phyloP scores from a whole-genome alignment of 2,329 filamentous ascomycete species.

The Cryphonectria nitschkei region DNA sequence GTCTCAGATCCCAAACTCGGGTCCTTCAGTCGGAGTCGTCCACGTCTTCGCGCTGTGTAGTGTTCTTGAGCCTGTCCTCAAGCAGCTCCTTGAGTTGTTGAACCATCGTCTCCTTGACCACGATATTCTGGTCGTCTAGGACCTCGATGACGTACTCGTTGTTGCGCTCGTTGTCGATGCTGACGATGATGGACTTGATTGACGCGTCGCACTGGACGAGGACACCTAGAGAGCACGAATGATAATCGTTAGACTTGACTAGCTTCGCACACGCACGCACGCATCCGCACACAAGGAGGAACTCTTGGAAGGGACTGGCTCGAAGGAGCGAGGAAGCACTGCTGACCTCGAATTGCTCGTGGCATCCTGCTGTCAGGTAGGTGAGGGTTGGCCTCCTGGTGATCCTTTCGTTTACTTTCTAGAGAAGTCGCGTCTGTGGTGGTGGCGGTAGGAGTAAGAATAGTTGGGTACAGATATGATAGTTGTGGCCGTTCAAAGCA shows the following conservation, averaged over 20 bases:
- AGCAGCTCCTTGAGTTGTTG: conserved; percentile 68
- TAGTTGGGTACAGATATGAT: background rate
- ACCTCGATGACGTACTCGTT: conserved; percentile 81
- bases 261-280: background rate
- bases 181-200: conserved; percentile 83
- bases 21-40: conserved; percentile 57
- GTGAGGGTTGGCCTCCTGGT: background rate
- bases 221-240: conserved; percentile 55
- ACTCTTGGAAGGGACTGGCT: background rate
- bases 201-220: conserved; percentile 84
- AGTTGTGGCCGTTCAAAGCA: background rate
- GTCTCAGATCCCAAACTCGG: conserved; percentile 18
- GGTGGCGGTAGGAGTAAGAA: background rate
- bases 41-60: conserved; percentile 47
- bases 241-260: conserved; percentile 15
- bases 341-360: conserved; percentile 58
- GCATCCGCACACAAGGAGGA: background rate
- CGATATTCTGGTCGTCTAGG: conserved; percentile 74
- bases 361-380: conserved; percentile 49
- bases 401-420: background rate
- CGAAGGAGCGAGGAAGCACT: background rate
- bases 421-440: background rate
- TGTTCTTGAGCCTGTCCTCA: conserved; percentile 61
- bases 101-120: conserved; percentile 77
- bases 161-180: conserved; percentile 71